Evolutionary conservation across 768 basidiomycete species (phyloP), one percentile per base, ranked within the genome.

Genomic region (Leucocoprinus leucothites): DNA sequence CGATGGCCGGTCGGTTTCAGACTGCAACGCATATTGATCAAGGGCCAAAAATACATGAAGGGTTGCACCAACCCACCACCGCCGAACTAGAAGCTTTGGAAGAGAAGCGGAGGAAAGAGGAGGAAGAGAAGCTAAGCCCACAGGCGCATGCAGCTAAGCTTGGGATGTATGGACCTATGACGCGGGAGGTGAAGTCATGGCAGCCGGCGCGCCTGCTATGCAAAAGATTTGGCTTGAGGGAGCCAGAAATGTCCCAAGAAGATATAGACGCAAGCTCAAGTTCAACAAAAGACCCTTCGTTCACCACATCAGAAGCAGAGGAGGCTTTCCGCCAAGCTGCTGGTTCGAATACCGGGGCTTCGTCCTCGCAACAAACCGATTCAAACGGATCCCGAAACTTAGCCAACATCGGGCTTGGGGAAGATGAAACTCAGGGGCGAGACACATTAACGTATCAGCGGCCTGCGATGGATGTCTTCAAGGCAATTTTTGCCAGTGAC

Each of bases 401-500:
- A 47, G 78, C 81, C 3, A 94, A 94, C 64, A 79, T 98, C 47
- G 95, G 95, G 0, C 70, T 97, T 42, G 96, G 94, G 21, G 94
- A 97, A 48, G 94, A 98, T 64, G 93, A 94, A 40, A 81, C 79
- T 25, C 95, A 97, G 66, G 95, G 94, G 0, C 71, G 80, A 35
- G 94, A 95, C 64, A 94, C 85, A 5, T 74, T 98, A 59, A 94
- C 90, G 0, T 95, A 98, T 67, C 77, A 90, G 62, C 81, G 89
- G 36, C 96, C 97, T 1, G 74, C 85, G 5, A 91, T 94, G 80
- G 89, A 94, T 64, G 84, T 98, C 42, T 99, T 98, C 78, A 97
- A 96, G 67, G 94, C 96, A 2, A 98, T 99, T 57, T 99, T 99
- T 67, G 95, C 94, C 9, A 94, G 91, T 69, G 92, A 93, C 57